These are phyloP conservation scores for Jimgerdemannia lactiflua DNA, from an alignment of 192 early-diverging fungal species.

Conservation along the genomic window DNA sequence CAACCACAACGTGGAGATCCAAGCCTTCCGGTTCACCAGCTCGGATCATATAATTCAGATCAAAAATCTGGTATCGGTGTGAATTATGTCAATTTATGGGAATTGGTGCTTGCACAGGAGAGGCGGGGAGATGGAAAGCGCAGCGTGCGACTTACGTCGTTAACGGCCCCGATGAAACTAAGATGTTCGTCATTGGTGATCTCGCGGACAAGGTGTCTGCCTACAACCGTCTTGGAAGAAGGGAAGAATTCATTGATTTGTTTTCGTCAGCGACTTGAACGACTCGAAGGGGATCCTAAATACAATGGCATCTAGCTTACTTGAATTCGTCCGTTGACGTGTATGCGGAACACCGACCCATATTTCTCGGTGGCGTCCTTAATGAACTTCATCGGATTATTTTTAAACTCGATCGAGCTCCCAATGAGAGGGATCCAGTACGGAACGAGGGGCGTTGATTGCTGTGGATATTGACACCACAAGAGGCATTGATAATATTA, in stretches of 20 bases:
- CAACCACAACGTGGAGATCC: constrained; percentile 18
- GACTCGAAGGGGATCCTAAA: no score
- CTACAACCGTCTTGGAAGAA: not conserved
- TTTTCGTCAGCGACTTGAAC: not conserved
- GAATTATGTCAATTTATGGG: not conserved
- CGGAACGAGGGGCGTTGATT: constrained; percentile 8
- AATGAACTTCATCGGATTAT: constrained; percentile 16
- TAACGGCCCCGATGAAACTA: not conserved
- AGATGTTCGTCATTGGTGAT: not conserved
- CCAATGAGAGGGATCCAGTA: constrained; percentile 20
- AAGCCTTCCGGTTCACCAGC: constrained; percentile 4
- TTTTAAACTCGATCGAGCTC: constrained; percentile 8
- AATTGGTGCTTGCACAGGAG: not conserved
- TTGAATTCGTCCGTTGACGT: not conserved
- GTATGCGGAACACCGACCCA: constrained; percentile 16
- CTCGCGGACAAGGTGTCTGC: not conserved
- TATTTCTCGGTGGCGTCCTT: constrained; percentile 2
- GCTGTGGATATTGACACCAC: no score
- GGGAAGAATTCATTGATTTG: not conserved
- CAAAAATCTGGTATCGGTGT: not conserved
- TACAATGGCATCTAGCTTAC: no score
- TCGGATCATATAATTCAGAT: not conserved
- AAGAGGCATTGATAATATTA: no score
- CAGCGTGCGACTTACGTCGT: not conserved
- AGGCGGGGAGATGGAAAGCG: no score